Conservation (phyloP, 1,284 basidiomycete genomes). For the Malassezia dermatis region DNA sequence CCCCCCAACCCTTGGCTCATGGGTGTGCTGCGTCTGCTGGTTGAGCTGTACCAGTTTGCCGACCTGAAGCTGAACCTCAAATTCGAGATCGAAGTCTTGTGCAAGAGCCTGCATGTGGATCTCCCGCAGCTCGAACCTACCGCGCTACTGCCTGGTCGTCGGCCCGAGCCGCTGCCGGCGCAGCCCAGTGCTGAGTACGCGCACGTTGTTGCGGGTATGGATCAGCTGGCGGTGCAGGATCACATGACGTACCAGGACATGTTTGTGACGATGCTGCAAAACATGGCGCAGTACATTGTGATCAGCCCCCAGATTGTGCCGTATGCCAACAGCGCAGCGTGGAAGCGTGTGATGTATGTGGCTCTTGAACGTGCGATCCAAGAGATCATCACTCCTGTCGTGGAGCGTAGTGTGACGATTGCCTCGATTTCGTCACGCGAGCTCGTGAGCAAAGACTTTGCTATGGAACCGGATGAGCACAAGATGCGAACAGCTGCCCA, state of each 20-base stretch:
- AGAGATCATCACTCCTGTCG: constrained; percentile 95
- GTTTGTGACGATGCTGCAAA: constrained; percentile 61
- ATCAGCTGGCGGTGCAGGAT: constrained; percentile 29
- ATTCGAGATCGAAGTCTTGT: constrained; percentile 96
- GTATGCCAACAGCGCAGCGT: constrained; percentile 66
- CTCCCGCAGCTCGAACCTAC: constrained; percentile 77
- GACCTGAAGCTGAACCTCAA: constrained; percentile 94
- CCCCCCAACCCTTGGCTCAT: constrained; percentile 98
- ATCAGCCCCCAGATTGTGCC: constrained; percentile 59
- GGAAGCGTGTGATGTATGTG: constrained; percentile 82
- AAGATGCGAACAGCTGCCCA: constrained; percentile 85
- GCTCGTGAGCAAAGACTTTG: constrained; percentile 90
- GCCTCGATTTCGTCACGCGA: constrained; percentile 95
- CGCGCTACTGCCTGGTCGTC: constrained; percentile 61
- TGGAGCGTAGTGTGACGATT: constrained; percentile 97
- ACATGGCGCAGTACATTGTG: constrained; percentile 62
- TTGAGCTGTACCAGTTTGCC: constrained; percentile 90
- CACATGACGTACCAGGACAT: constrained; percentile 49
- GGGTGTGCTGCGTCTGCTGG: constrained; percentile 80
- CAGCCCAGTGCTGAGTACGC: constrained; percentile 8
- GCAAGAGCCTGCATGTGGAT: constrained; percentile 80
- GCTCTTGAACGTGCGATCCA: constrained; percentile 89
- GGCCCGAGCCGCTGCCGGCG: constrained; percentile 46
- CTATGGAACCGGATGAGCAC: constrained; percentile 80
- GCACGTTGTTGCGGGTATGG: constrained; percentile 26